Conservation (phyloP, 1,284 basidiomycete genomes). For the Ceratobasidium theobromae region DNA sequence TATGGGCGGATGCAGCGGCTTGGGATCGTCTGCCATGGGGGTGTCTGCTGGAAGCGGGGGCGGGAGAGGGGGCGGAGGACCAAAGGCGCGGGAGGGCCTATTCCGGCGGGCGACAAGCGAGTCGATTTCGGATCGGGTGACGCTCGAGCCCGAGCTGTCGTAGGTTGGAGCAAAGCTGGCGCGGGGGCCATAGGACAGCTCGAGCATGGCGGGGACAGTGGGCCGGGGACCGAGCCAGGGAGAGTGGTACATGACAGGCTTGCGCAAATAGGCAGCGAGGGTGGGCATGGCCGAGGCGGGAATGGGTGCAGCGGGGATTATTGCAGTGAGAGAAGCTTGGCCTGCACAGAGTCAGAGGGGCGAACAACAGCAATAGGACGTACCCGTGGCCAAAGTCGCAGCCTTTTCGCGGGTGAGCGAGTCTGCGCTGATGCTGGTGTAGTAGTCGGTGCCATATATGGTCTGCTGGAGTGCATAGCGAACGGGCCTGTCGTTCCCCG, state of each 20-base stretch:
- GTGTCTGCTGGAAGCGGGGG: neutral
- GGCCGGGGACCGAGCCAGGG: conserved; percentile 38
- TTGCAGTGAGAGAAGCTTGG: conserved; percentile 69
- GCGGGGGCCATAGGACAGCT: conserved; percentile 71
- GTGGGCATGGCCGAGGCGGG: conserved; percentile 43
- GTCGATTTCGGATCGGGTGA: conserved; percentile 5
- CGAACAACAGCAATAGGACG: neutral
- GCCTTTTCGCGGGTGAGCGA: conserved; percentile 40
- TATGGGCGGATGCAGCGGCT: neutral
- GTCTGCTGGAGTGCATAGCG: conserved; percentile 72
- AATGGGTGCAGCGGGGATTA: conserved; percentile 60
- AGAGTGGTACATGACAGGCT: conserved; percentile 5
- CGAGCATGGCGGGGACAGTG: conserved; percentile 47
- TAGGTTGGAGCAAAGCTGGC: conserved; percentile 74
- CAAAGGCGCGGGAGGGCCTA: neutral
- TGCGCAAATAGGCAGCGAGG: conserved; percentile 40
- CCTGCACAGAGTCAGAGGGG: conserved; percentile 41
- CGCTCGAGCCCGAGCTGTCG: conserved; percentile 58
- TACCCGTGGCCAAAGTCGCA: conserved; percentile 32
- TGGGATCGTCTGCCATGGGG: neutral
- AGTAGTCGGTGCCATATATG: conserved; percentile 71
- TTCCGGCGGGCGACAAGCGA: neutral
- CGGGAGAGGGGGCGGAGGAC: neutral
- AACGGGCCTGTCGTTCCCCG: conserved; percentile 44
- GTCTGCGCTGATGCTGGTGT: conserved; percentile 68